These are phyloP conservation scores for Pseudovirgaria hyperparasitica DNA, from an alignment of 2,329 filamentous ascomycete genomes.

Conservation along the genomic window DNA sequence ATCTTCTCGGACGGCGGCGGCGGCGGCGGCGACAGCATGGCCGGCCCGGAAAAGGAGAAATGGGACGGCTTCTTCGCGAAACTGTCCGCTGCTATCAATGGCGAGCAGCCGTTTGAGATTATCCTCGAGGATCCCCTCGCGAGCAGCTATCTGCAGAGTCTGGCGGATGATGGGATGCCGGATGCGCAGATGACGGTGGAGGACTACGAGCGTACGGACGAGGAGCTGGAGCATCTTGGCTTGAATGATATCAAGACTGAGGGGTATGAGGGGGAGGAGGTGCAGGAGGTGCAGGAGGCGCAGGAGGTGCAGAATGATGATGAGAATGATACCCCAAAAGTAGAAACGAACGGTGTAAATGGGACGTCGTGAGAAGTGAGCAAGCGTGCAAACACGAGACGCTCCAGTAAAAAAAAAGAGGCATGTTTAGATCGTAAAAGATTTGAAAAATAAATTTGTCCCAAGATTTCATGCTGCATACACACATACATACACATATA, in stretches of 20 bases:
- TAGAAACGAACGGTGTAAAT: no score
- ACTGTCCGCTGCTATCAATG: slow-evolving; percentile 66
- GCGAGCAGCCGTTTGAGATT: slow-evolving; percentile 68
- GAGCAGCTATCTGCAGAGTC: slow-evolving; percentile 85
- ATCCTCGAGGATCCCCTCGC: slow-evolving; percentile 80
- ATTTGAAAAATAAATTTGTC: no score
- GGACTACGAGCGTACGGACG: slow-evolving; percentile 74
- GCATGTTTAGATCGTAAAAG: no score
- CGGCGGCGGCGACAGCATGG: slow-evolving; percentile 68
- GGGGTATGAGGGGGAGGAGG: slow-evolving; percentile 55
- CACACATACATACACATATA: no score
- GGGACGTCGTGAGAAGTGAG: no score
- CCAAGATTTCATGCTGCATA: no score
- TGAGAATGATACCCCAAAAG: no score
- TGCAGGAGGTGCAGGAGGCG: slow-evolving; percentile 8
- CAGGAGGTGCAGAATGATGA: no score
- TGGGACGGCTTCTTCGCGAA: slow-evolving; percentile 75
- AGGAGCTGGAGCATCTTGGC: slow-evolving; percentile 90
- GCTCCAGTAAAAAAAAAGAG: no score
- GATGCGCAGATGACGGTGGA: slow-evolving; percentile 73
- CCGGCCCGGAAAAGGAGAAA: slow-evolving; percentile 47
- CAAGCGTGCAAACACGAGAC: no score
- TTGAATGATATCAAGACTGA: slow-evolving; percentile 88
- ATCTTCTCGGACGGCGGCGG: slow-evolving; percentile 65
- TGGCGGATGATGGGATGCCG: slow-evolving; percentile 66